Conservation (phyloP, 148 eudicot species). For the Nepenthes gracilis region DNA sequence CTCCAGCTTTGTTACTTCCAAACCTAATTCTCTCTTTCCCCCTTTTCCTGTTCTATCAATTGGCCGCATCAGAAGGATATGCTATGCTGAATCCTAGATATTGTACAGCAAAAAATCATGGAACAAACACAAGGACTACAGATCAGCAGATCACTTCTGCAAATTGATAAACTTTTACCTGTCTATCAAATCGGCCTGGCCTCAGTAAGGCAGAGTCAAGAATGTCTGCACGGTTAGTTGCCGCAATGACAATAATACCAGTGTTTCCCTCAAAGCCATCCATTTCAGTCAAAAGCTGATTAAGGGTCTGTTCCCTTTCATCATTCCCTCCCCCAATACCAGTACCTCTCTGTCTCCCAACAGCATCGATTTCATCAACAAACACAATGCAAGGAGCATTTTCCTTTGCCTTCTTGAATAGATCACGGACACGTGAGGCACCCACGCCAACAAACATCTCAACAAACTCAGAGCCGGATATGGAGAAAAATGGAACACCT, state of each 20-base stretch:
- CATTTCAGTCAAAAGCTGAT: slow-evolving; percentile 98
- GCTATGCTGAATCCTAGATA: no score
- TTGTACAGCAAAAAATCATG: no score
- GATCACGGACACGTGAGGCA: slow-evolving; percentile 95
- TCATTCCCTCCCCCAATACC: slow-evolving; percentile 99
- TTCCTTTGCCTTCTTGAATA: slow-evolving; percentile 96
- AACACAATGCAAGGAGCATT: slow-evolving; percentile 99
- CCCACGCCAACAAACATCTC: slow-evolving; percentile 99
- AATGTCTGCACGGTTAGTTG: slow-evolving; percentile 96
- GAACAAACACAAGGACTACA: no score
- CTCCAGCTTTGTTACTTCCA: neutral
- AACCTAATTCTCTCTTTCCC: neutral
- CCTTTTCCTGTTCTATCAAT: neutral
- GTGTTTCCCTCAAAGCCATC: slow-evolving; percentile 99
- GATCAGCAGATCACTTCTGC: neutral
- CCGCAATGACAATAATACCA: slow-evolving; percentile 92
- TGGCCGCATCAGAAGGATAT: no score
- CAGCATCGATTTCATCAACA: slow-evolving; percentile 99
- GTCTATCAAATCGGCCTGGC: slow-evolving; percentile 97
- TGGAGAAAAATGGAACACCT: slow-evolving; percentile 97
- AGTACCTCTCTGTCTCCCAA: slow-evolving; percentile 96
- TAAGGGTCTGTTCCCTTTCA: slow-evolving; percentile 94
- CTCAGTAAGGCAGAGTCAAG: slow-evolving; percentile 93
- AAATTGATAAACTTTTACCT: slow-evolving; percentile 32
- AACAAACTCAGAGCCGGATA: slow-evolving; percentile 96